A percentile compares a stretch with the other conserved stretches of the same genome.
phyloP scores from a whole-genome alignment of 164 flowering plant species.

The Vitis amurensis region DNA sequence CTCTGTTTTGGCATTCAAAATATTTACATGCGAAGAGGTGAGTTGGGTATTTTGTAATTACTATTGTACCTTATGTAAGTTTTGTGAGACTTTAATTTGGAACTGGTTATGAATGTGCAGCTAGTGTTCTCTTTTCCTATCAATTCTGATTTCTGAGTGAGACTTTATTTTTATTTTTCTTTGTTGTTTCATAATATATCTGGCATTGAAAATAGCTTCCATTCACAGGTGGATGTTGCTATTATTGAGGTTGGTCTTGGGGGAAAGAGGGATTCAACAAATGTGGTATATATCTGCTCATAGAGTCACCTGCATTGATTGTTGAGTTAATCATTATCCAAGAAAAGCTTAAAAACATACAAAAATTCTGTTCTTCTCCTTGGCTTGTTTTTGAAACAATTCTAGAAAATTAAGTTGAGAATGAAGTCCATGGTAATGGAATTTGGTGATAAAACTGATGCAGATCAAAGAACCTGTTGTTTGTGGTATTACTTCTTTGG shows the following conservation, averaged over 20 bases:
- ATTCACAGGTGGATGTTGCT: constrained; percentile 82
- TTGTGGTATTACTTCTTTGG: constrained; percentile 84
- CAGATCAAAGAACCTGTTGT: constrained; percentile 86
- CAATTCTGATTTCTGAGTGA: too few species aligned
- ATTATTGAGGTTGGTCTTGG: constrained; percentile 95
- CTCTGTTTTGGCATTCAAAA: constrained; percentile 76
- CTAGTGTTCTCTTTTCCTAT: not conserved
- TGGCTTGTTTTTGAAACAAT: not conserved
- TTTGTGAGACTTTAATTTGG: not conserved
- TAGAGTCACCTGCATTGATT: not conserved
- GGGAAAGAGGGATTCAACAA: constrained; percentile 74
- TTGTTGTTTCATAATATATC: not conserved
- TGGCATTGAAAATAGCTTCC: not conserved
- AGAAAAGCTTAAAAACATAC: not conserved
- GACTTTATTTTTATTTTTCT: not conserved
- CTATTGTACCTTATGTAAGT: not conserved
- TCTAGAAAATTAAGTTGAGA: not conserved
- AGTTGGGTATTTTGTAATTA: not conserved
- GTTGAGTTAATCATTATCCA: too few species aligned
- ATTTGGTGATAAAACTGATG: constrained; percentile 9
- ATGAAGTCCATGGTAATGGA: not conserved
- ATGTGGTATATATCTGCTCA: constrained; percentile 62
- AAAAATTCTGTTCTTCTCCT: not conserved
- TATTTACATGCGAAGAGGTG: constrained; percentile 73
- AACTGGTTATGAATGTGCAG: not conserved